phyloP scores from a whole-genome alignment of 305 asterid genomes.

The Solanum chacoense region DNA sequence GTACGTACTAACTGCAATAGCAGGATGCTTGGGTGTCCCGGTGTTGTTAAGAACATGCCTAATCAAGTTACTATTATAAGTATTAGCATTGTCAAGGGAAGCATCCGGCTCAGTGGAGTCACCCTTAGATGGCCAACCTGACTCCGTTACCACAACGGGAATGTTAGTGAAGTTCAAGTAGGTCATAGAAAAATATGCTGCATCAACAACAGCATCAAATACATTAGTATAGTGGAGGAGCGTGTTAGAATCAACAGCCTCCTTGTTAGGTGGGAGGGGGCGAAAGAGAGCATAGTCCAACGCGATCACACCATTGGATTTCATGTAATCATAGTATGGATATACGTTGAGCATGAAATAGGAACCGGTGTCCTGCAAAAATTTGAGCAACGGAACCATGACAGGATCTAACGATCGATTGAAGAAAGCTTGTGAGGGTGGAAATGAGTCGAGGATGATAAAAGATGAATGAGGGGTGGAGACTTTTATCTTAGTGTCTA shows the following conservation, averaged over 20 bases:
- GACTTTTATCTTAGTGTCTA: conserved; percentile 13
- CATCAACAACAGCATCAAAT: conserved; percentile 20
- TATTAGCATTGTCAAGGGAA: conserved; percentile 17
- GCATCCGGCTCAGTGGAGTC: conserved; percentile 18
- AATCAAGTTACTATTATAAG: conserved; percentile 22
- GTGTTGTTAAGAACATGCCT: conserved; percentile 19
- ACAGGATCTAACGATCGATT: conserved; percentile 10
- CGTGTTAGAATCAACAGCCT: conserved; percentile 19
- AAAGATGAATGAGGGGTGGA: conserved; percentile 17
- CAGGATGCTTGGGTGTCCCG: conserved; percentile 21
- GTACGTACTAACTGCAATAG: conserved; percentile 17
- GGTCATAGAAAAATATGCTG: conserved; percentile 14
- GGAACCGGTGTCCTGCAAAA: conserved; percentile 8
- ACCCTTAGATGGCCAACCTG: conserved; percentile 25
- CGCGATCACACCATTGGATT: conserved; percentile 12
- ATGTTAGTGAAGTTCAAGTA: conserved; percentile 16
- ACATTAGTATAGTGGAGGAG: conserved; percentile 21
- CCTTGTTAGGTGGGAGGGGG: conserved; percentile 19
- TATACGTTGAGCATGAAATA: conserved; percentile 19
- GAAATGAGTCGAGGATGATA: conserved; percentile 12
- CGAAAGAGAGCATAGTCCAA: conserved; percentile 22
- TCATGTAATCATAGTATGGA: conserved; percentile 16
- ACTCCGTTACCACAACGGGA: conserved; percentile 16
- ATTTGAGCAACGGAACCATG: conserved; percentile 14
- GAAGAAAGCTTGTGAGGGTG: conserved; percentile 18